Evolutionary conservation across 306 rosid species (phyloP), one percentile per base, ranked within the genome.

Genomic region (Delonix regia): DNA sequence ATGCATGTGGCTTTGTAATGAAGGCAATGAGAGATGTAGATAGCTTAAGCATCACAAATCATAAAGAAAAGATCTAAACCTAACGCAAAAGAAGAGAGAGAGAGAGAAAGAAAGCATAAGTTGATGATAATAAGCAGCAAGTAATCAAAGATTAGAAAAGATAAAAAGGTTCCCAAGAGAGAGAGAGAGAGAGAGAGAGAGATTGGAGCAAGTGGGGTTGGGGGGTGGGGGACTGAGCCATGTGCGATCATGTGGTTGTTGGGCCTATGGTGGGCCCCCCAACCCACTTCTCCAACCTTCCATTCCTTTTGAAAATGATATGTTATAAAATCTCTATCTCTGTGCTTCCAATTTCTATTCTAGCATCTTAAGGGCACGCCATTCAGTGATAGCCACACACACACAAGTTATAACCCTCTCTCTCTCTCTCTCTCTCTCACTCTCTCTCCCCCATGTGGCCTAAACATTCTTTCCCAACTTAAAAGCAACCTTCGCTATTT

Each of bases 231-330:
- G 48, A 66, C 71, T 21, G 9, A 21, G 27, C 52, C 71, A 66
- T 66, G 71, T 66, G 71, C 71, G 6, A 5, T 21, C 71, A 21
- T 41, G 71, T 57, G 63, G 63, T 57, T 7, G 62, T 56, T 56
- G 62, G 62, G 33, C 62, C 62, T 9, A 0, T 56, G 30, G 63
- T 66, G 71, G 71, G 52, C 52, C 71, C 52, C n/a, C 13, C 12
- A 13, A 66, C 34, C 71, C 71, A 66, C 71, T 66, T 39, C 52
- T 38, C 71, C 71, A 65, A 65, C 71, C 71, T 39, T 65, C 51
- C 39, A 44, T 65, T 39, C 62, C 62, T 56, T 56, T 56, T 53
- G 14, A 56, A 56, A 21, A 56, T 56, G 57, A 56, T 56, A 56
- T 56, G 6, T 22, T 22, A 2, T 8, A 8, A 10, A 9, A 56